phyloP scores from a whole-genome alignment of 495 filamentous ascomycete species.

The Amphirosellinia nigrospora region DNA sequence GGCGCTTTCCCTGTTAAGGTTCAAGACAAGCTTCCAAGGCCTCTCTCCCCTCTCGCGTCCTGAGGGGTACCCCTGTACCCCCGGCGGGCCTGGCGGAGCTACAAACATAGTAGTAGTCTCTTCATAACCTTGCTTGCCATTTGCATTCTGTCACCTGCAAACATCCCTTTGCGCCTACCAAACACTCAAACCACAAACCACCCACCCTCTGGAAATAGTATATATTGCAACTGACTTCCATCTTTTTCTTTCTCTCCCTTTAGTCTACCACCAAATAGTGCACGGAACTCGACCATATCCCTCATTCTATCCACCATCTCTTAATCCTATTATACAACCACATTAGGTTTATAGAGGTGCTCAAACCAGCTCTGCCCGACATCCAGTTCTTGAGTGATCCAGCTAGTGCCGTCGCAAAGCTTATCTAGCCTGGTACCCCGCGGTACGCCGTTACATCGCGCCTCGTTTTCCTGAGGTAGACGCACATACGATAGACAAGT shows the following conservation, averaged over 20 bases:
- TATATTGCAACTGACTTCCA: slow-evolving; percentile 28
- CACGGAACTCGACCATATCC: background rate
- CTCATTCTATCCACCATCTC: slow-evolving; percentile 1
- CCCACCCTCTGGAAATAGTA: slow-evolving; percentile 26
- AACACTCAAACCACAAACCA: slow-evolving; percentile 5
- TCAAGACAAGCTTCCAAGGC: slow-evolving; percentile 16
- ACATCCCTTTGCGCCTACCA: slow-evolving; percentile 17
- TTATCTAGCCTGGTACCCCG: background rate
- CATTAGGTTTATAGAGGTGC: slow-evolving; percentile 6
- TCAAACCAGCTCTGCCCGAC: background rate
- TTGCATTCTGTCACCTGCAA: slow-evolving; percentile 22
- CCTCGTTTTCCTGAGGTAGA: slow-evolving; percentile 1
- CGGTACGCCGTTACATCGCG: slow-evolving; percentile 21
- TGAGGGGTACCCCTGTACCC: slow-evolving; percentile 17
- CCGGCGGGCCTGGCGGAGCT: slow-evolving; percentile 11
- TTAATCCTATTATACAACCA: slow-evolving; percentile 1
- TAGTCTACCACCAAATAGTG: background rate
- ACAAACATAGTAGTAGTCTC: background rate
- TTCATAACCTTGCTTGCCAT: slow-evolving; percentile 19
- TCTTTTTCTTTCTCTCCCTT: slow-evolving; percentile 11
- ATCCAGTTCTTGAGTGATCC: background rate
- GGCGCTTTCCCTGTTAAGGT: slow-evolving; percentile 9
- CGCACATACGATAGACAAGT: slow-evolving; percentile 15
- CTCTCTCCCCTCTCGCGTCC: slow-evolving; percentile 3
- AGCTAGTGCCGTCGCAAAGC: slow-evolving; percentile 1